These are phyloP conservation scores for Aureobasidium uvarum DNA, from an alignment of 2,329 filamentous ascomycete species.

Conservation along the genomic window DNA sequence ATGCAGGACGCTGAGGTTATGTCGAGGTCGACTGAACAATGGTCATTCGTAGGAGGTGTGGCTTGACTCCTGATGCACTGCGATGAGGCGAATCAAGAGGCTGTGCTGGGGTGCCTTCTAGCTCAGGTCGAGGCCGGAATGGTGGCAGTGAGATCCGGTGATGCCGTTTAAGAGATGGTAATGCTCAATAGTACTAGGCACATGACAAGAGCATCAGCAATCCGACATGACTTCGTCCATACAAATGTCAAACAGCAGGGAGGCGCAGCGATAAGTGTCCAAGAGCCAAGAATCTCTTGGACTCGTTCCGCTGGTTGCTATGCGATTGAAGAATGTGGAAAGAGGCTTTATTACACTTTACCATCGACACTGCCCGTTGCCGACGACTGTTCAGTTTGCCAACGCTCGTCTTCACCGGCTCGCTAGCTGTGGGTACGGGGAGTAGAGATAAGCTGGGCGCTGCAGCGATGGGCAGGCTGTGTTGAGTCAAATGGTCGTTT, in stretches of 20 bases:
- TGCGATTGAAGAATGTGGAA: slow-evolving; percentile 12
- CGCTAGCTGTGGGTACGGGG: not conserved
- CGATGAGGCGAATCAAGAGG: slow-evolving; percentile 10
- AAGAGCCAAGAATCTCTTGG: slow-evolving; percentile 22
- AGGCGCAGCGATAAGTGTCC: slow-evolving; percentile 19
- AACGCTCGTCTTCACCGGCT: slow-evolving; percentile 19
- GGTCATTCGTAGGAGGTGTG: slow-evolving; percentile 15
- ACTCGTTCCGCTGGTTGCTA: slow-evolving; percentile 14
- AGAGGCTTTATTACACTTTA: slow-evolving; percentile 26
- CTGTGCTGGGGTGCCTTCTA: slow-evolving; percentile 2
- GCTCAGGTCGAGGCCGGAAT: not conserved
- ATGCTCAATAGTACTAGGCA: slow-evolving; percentile 15
- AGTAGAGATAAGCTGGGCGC: not conserved
- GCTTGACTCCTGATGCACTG: slow-evolving; percentile 18
- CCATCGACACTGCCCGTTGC: slow-evolving; percentile 18
- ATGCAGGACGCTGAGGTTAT: slow-evolving; percentile 15
- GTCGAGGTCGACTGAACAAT: not conserved
- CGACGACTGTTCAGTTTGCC: not conserved
- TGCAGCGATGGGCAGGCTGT: slow-evolving; percentile 10
- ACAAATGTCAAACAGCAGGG: slow-evolving; percentile 17
- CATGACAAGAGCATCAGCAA: slow-evolving; percentile 21
- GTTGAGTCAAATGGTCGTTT: slow-evolving; percentile 21
- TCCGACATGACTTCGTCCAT: slow-evolving; percentile 18
- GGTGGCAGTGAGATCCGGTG: slow-evolving; percentile 7
- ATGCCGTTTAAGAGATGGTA: slow-evolving; percentile 9